These are phyloP conservation scores for Amanita molliuscula DNA, from an alignment of 768 basidiomycete genomes.

Conservation along the genomic window DNA sequence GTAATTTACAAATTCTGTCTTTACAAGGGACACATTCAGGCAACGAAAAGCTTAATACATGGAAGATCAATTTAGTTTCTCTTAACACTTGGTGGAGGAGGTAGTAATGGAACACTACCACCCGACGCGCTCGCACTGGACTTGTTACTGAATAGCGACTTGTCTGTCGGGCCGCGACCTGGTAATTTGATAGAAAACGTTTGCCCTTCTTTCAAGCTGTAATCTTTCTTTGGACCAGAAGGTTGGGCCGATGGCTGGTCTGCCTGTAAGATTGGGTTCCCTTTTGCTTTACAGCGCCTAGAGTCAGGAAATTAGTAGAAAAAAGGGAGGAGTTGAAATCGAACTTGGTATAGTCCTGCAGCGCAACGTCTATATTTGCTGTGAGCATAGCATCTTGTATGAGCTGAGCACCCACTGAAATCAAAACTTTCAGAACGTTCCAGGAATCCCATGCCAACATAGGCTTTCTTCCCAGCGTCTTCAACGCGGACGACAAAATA, in stretches of 20 bases:
- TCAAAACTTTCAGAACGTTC: slow-evolving; percentile 88
- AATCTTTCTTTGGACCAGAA: slow-evolving; percentile 82
- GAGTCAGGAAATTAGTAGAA: background rate
- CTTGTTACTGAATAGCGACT: slow-evolving; percentile 16
- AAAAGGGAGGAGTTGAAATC: slow-evolving; percentile 7
- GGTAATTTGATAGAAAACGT: slow-evolving; percentile 90
- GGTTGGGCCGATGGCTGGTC: slow-evolving; percentile 54
- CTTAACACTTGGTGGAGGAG: slow-evolving; percentile 70
- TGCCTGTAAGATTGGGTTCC: slow-evolving; percentile 38
- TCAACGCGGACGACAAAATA: slow-evolving; percentile 93
- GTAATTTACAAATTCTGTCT: background rate
- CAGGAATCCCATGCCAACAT: slow-evolving; percentile 88
- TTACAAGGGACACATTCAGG: slow-evolving; percentile 4
- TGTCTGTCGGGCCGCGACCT: slow-evolving; percentile 45
- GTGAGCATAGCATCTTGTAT: background rate
- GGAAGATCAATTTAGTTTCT: slow-evolving; percentile 18
- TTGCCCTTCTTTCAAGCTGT: slow-evolving; percentile 89
- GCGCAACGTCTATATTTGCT: slow-evolving; percentile 52
- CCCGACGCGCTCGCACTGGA: slow-evolving; percentile 20
- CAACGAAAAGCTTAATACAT: background rate
- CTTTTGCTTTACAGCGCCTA: slow-evolving; percentile 55
- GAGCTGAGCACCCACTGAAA: slow-evolving; percentile 54
- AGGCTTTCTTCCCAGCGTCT: slow-evolving; percentile 79
- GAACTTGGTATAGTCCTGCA: slow-evolving; percentile 82
- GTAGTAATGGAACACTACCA: slow-evolving; percentile 51